Conservation (phyloP, 352 stramenopile genomes). For the Phytophthora chlamydospora region DNA sequence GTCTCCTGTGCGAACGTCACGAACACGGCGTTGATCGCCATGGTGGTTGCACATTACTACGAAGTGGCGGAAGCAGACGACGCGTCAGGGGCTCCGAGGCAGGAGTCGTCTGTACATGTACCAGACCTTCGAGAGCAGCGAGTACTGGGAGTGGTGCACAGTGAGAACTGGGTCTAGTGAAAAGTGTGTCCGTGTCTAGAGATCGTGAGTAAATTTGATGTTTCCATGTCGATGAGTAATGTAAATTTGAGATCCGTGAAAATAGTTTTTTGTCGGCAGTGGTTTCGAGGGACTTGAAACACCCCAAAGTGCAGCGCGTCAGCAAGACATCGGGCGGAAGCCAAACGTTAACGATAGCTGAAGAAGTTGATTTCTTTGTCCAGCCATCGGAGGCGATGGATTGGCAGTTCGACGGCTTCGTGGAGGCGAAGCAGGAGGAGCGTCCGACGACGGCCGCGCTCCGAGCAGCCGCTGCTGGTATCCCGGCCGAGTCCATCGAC, state of each 20-base stretch:
- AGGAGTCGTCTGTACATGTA: background rate
- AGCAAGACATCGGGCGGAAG: background rate
- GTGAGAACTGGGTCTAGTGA: slow-evolving; percentile 38
- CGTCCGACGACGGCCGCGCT: slow-evolving; percentile 20
- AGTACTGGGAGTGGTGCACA: slow-evolving; percentile 23
- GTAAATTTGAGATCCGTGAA: slow-evolving; percentile 22
- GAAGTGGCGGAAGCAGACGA: slow-evolving; percentile 31
- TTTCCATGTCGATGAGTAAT: slow-evolving; percentile 2
- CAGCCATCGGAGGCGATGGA: slow-evolving; percentile 34
- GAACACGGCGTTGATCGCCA: slow-evolving; percentile 51
- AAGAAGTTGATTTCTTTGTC: slow-evolving; percentile 9
- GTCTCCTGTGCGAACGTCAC: slow-evolving; percentile 60
- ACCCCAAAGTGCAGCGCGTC: background rate
- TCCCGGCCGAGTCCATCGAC: slow-evolving; percentile 23
- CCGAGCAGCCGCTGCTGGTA: slow-evolving; percentile 20
- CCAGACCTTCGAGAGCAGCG: slow-evolving; percentile 18
- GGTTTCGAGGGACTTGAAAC: slow-evolving; percentile 24
- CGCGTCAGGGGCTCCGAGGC: background rate
- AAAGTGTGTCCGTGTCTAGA: background rate
- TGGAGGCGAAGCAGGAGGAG: slow-evolving; percentile 24
- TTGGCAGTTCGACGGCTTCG: slow-evolving; percentile 42
- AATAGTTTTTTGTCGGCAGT: slow-evolving; percentile 23
- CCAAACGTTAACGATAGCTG: slow-evolving; percentile 1
- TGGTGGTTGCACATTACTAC: slow-evolving; percentile 58
- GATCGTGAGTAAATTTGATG: slow-evolving; percentile 1